Conservation (phyloP, 192 early-diverging fungal species). For the Oehlia diaphana region DNA sequence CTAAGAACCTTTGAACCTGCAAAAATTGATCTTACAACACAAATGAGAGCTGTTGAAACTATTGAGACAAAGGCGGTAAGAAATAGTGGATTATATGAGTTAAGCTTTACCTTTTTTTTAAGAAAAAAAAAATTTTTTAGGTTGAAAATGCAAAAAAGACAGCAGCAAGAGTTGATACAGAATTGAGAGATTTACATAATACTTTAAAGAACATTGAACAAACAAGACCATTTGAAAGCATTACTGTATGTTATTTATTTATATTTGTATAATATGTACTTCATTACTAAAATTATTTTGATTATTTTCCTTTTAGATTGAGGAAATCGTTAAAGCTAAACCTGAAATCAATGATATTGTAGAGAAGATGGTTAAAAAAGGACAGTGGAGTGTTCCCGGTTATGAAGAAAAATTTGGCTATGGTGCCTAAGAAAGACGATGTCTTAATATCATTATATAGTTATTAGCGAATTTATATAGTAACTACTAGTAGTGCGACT, state of each 20-base stretch:
- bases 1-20: constrained; percentile 77
- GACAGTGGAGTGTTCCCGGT: constrained; percentile 88
- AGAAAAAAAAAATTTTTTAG: constrained; percentile 40
- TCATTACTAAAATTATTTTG: background rate
- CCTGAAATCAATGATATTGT: constrained; percentile 89
- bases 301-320: constrained; percentile 57
- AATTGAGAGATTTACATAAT: constrained; percentile 83
- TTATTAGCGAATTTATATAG: no score
- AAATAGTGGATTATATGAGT: background rate
- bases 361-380: constrained; percentile 88
- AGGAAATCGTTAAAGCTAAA: constrained; percentile 91
- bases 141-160: constrained; percentile 82
- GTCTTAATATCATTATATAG: no score
- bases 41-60: constrained; percentile 77
- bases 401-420: constrained; percentile 93
- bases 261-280: background rate
- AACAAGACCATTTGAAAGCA: constrained; percentile 90
- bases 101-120: no score
- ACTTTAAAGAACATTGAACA: constrained; percentile 92
- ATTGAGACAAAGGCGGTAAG: constrained; percentile 79
- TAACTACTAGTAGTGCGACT: no score
- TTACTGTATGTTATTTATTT: constrained; percentile 67
- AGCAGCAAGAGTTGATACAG: constrained; percentile 78
- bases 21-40: constrained; percentile 80
- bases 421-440: background rate